Evolutionary conservation across 2,329 filamentous ascomycete species (phyloP).

Genomic region (Alternaria consortialis): DNA sequence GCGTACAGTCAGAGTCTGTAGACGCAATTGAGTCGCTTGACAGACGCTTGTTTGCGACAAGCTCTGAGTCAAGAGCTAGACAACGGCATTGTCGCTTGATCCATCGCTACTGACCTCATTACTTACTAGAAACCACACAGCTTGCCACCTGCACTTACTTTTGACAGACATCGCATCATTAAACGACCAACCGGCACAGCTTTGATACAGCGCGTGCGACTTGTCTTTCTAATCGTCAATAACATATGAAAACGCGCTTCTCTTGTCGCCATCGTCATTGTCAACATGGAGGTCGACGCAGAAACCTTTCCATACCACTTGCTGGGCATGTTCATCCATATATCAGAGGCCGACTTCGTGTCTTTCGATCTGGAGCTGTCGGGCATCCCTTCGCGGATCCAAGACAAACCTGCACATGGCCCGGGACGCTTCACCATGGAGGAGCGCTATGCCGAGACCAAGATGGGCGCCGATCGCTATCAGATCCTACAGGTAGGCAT

Average conservation of each 20-base stretch:
- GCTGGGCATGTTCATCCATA: constrained; percentile 64
- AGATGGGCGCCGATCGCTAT: constrained; percentile 68
- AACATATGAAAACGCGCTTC: not conserved
- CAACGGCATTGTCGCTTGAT: constrained; percentile 18
- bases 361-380: constrained; percentile 73
- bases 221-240: not conserved
- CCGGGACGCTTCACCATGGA: constrained; percentile 62
- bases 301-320: constrained; percentile 61
- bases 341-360: constrained; percentile 69
- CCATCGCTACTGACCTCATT: constrained; percentile 26
- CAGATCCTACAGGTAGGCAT: constrained; percentile 73
- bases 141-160: constrained; percentile 15
- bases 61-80: constrained; percentile 17
- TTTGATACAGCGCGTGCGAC: not conserved
- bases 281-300: constrained; percentile 65
- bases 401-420: constrained; percentile 43
- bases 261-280: not conserved
- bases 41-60: constrained; percentile 14
- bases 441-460: constrained; percentile 68
- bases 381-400: constrained; percentile 62
- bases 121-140: constrained; percentile 12
- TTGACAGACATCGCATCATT: not conserved
- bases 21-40: constrained; percentile 13
- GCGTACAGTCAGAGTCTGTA: not conserved
- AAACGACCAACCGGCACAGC: not conserved